phyloP scores from a whole-genome alignment of 2,329 filamentous ascomycete species.

The Curvularia spicifera region DNA sequence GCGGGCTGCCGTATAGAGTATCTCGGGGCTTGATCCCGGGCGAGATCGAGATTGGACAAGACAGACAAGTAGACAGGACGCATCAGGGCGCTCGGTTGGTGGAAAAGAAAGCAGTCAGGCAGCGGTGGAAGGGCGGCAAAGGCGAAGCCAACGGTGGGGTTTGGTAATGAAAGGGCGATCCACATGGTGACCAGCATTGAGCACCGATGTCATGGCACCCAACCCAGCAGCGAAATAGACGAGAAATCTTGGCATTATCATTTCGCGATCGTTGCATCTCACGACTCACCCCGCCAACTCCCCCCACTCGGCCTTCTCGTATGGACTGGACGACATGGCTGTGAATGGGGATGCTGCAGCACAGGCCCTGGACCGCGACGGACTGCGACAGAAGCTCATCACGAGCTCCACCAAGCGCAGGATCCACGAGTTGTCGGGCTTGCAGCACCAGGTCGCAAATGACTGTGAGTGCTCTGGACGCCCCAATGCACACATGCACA shows the following conservation, averaged over 20 bases:
- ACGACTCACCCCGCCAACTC: conserved; percentile 35
- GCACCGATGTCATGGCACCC: conserved; percentile 25
- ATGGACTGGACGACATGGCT: conserved; percentile 47
- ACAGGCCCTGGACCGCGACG: conserved; percentile 42
- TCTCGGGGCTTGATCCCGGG: conserved; percentile 45
- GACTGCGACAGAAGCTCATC: conserved; percentile 52
- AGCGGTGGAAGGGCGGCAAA: conserved; percentile 8
- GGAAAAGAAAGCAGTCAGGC: conserved; percentile 3
- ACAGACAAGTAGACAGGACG: conserved; percentile 32
- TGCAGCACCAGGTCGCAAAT: conserved; percentile 53
- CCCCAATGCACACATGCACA: background rate
- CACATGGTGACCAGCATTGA: conserved; percentile 12
- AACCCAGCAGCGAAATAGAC: conserved; percentile 9
- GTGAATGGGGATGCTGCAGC: conserved; percentile 45
- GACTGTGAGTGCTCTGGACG: conserved; percentile 48
- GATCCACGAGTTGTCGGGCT: conserved; percentile 52
- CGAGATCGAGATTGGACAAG: conserved; percentile 44
- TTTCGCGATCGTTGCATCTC: conserved; percentile 19
- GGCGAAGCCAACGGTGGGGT: conserved; percentile 8
- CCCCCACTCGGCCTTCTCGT: conserved; percentile 33
- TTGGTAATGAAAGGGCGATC: conserved; percentile 23
- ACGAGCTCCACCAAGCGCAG: conserved; percentile 58
- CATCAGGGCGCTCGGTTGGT: conserved; percentile 39
- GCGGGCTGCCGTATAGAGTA: conserved; percentile 43
- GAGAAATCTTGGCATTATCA: conserved; percentile 29